Conservation (phyloP, 202 grass and related monocot genomes). For the Musa balbisiana region DNA sequence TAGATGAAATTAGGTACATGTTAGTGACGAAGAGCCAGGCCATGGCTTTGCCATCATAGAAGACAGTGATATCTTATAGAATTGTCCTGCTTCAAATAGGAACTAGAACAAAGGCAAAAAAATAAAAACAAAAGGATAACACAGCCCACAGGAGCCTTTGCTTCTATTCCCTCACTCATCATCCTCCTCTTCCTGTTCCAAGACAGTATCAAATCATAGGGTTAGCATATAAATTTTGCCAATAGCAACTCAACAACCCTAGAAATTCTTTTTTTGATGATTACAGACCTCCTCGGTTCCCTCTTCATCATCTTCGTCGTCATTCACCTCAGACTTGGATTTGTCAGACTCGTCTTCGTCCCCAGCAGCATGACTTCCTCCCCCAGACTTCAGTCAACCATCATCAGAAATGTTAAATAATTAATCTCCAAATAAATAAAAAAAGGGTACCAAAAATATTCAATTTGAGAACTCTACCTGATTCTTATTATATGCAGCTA, state of each 20-base stretch:
- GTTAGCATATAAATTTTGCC: not conserved
- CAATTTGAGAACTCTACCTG: constrained; percentile 28
- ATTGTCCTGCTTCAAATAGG: not conserved
- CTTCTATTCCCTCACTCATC: constrained; percentile 1
- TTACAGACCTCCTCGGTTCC: not conserved
- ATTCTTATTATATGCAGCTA: constrained; percentile 85
- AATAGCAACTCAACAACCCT: not conserved
- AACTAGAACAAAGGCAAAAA: not conserved
- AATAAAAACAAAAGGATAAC: not conserved
- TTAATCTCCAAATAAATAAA: not conserved
- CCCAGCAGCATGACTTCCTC: not conserved
- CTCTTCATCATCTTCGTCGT: not conserved
- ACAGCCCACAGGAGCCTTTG: not conserved
- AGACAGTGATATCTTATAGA: not conserved
- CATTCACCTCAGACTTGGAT: constrained; percentile 4
- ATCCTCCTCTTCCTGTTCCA: constrained; percentile 42
- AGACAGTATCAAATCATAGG: not conserved
- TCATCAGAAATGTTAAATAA: not conserved
- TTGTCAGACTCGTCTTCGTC: not conserved
- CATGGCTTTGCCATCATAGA: not conserved
- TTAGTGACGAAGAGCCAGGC: not conserved
- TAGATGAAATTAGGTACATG: constrained; percentile 1
- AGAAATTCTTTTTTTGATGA: not conserved
- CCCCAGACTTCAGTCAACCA: not conserved
- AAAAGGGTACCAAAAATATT: not conserved